Evolutionary conservation across 164 flowering plant species (phyloP), one percentile per base, ranked within the genome.

Genomic region (Stephania cephalantha): DNA sequence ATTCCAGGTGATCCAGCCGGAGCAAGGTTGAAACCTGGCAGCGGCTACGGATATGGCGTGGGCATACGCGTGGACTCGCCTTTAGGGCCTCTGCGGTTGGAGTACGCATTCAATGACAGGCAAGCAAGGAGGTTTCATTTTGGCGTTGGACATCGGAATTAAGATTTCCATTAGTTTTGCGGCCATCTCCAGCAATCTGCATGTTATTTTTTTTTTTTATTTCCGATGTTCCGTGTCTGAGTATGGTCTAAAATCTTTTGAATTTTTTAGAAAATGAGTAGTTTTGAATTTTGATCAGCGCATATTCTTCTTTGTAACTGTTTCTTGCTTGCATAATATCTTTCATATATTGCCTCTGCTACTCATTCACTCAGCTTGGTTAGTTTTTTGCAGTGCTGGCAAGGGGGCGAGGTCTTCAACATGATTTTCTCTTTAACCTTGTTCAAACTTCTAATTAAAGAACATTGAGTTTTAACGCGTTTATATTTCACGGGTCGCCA

Each of bases 1-100:
- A 11, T 69, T 44, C 71, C 65, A 95, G 99, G 99, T 70, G 99
- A 95, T 82, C 99, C 99, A 71, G 99, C 98, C 42, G 98, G 98
- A 68, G 97, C 98, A 71, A 87, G 99, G 83, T 77, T 81, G 53
- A 95, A 94, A 80, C 93, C 98, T 74, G 98, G 99, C 71, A 92
- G 92, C 79, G 99, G 98, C 9, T 90, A 93, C 73, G 99, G 99
- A 44, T 91, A 88, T 76, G 97, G 97, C 55, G 78, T 88, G 44
- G 98, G 99, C 64, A 85, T 93, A 70, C 97, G 93, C 2, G 90
- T 95, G 66, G 95, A 92, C 69, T 95, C 97, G 30, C 97, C 98
- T 7, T 78, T 95, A 77, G 99, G 99, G 2, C 98, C 97, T 75
- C 80, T 95, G 46, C 89, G 98, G 30, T 88, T 95, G 52, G 98